A percentile compares a stretch with the other conserved stretches of the same genome.
Conservation (phyloP, 345 rosid genomes). For the Dipteronia dyeriana region DNA sequence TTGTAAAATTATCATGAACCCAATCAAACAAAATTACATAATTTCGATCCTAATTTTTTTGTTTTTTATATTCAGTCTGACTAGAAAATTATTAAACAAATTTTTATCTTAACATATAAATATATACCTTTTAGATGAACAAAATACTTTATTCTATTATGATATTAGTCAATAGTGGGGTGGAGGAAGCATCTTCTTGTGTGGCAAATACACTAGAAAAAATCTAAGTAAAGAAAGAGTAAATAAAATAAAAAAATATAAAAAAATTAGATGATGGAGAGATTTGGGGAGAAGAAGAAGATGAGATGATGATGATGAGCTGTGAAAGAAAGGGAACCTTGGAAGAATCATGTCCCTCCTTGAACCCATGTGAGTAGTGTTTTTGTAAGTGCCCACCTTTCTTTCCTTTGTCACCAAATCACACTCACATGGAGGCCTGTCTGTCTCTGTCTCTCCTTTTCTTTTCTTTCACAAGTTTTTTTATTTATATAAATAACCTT, state of each 20-base stretch:
- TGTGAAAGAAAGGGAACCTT: slow-evolving; percentile 34
- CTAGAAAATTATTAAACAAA: no score
- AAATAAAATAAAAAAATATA: background rate
- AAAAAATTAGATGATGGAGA: background rate
- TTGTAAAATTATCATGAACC: no score
- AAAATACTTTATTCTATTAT: background rate
- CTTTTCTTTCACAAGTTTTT: background rate
- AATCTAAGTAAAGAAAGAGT: background rate
- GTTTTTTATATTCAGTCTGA: no score
- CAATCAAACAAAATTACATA: no score
- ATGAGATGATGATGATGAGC: slow-evolving; percentile 21
- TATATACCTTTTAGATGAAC: background rate
- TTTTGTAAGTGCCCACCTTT: slow-evolving; percentile 30
- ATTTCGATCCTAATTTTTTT: no score
- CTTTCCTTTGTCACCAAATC: slow-evolving; percentile 43
- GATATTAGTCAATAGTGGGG: background rate
- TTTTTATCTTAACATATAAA: no score
- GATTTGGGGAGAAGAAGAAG: slow-evolving; percentile 1
- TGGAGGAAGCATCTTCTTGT: background rate
- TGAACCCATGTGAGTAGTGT: slow-evolving; percentile 35
- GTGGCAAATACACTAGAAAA: background rate
- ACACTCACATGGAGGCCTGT: slow-evolving; percentile 39
- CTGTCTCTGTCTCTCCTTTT: slow-evolving; percentile 11
- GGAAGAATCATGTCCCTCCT: slow-evolving; percentile 32
- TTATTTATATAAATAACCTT: background rate